Percentiles rank a stretch among this genome's conserved stretches.
Conservation (phyloP, 768 basidiomycete genomes). For the Clitopilus hobsonii region DNA sequence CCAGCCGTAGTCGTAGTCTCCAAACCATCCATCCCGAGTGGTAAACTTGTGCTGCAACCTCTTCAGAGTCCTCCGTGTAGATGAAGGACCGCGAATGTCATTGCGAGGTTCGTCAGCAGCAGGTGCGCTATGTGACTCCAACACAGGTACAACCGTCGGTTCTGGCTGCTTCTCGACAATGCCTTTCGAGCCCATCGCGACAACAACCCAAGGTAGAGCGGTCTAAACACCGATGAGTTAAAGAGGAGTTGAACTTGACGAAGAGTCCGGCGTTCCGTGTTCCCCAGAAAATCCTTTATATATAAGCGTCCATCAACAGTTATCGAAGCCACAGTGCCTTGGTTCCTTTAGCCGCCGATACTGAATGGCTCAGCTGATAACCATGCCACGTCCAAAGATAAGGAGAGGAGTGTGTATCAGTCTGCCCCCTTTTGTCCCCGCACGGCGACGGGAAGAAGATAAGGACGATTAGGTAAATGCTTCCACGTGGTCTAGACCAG, state of each 20-base stretch:
- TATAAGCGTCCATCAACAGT: neutral
- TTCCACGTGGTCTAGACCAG: neutral
- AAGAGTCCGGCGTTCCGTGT: neutral
- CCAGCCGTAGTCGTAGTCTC: conserved; percentile 76
- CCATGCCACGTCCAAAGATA: neutral
- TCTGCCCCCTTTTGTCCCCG: neutral
- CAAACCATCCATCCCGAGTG: conserved; percentile 70
- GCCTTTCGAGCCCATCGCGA: neutral
- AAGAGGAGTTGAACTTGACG: neutral
- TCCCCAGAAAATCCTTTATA: neutral
- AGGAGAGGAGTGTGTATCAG: neutral
- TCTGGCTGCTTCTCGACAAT: conserved; percentile 10
- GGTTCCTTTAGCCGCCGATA: neutral
- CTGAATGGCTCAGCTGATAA: neutral
- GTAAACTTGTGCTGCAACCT: conserved; percentile 28
- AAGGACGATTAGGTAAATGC: neutral
- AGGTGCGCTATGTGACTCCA: conserved; percentile 1
- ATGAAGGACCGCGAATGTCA: neutral
- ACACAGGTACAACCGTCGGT: conserved; percentile 7
- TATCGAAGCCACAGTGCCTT: neutral
- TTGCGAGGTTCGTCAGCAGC: neutral
- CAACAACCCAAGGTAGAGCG: neutral
- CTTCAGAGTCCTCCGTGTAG: neutral
- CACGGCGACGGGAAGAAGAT: neutral
- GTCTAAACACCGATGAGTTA: neutral